Evolutionary conservation across 1,139 yeast species (phyloP), one percentile per base, ranked within the genome.

Genomic region (Suhomyces terraborum): DNA sequence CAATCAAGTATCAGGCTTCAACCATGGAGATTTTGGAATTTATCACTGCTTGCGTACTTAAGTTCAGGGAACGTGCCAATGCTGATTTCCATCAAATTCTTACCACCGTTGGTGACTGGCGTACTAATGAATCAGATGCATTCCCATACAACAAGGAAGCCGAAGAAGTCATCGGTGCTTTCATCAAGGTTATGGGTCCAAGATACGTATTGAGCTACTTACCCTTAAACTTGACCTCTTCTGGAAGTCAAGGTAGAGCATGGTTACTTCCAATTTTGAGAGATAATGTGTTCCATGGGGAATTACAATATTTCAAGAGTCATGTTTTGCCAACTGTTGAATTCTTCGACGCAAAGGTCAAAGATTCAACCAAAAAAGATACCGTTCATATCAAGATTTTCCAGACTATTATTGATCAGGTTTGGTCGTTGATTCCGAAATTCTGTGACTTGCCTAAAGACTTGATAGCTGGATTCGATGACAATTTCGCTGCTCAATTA

Each of bases 251-350:
- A 17, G 96, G 96, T 36, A 80, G 98, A 62, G 97, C 97, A 36
- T 93, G 98, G 98, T 59, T 93, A 53, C 75, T 93, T 48, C 98
- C 98, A n/a, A 62, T 94, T 26, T 76, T 93, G 47, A 84, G 98
- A 65, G 97, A 91, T 54, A 82, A 87, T 55, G 86, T 88, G 21
- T 77, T 82, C 52, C 77, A 80, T 56, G 84, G 97, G 1, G 74
- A 77, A 42, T 69, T 94, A 42, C 70, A 75, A 0, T 88, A 73
- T 58, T 93, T 79, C 64, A 75, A 77, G 46, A 61, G 64, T 18
- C 73, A 80, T 29, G 75, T 94, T 44, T 66, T 86, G 22, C 97
- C 98, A 23, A 64, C 82, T 34, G 79, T 79, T 35, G 79, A 77
- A 27, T 69, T 77, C 47, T 86, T 91, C 50, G 73, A 67, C 42